phyloP scores from a whole-genome alignment of 1,284 basidiomycete genomes.

The Paramarasmius palmivorus region DNA sequence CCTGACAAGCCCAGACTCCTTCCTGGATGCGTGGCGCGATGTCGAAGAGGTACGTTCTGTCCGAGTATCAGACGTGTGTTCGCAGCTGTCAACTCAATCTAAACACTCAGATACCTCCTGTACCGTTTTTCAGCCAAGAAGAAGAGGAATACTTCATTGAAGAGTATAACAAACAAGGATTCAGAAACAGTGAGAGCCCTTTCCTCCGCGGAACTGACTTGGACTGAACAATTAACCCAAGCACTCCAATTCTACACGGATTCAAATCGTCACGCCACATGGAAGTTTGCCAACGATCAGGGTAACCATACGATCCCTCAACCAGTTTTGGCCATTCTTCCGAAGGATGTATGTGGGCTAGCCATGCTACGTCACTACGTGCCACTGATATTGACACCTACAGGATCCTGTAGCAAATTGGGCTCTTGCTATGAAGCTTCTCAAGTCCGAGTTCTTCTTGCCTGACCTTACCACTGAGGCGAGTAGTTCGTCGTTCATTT shows the following conservation, averaged over 20 bases:
- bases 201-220: not conserved
- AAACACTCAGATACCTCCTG: constrained; percentile 56
- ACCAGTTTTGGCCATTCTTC: constrained; percentile 58
- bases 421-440: constrained; percentile 38
- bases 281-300: constrained; percentile 51
- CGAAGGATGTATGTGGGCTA: constrained; percentile 42
- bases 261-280: constrained; percentile 53
- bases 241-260: constrained; percentile 59
- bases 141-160: constrained; percentile 72
- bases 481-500: constrained; percentile 14
- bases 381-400: constrained; percentile 2
- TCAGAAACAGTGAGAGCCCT: constrained; percentile 53
- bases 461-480: constrained; percentile 56
- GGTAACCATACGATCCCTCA: constrained; percentile 59
- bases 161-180: constrained; percentile 56
- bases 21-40: constrained; percentile 50
- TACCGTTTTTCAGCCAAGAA: constrained; percentile 54
- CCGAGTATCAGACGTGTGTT: not conserved
- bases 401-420: constrained; percentile 72
- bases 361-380: not conserved
- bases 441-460: constrained; percentile 46
- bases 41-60: constrained; percentile 37
- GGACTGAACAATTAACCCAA: constrained; percentile 25
- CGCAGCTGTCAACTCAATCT: not conserved
- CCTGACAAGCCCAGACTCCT: constrained; percentile 47